Evolutionary conservation across 768 basidiomycete species (phyloP).

Genomic region (Nevesoporus exiguus): DNA sequence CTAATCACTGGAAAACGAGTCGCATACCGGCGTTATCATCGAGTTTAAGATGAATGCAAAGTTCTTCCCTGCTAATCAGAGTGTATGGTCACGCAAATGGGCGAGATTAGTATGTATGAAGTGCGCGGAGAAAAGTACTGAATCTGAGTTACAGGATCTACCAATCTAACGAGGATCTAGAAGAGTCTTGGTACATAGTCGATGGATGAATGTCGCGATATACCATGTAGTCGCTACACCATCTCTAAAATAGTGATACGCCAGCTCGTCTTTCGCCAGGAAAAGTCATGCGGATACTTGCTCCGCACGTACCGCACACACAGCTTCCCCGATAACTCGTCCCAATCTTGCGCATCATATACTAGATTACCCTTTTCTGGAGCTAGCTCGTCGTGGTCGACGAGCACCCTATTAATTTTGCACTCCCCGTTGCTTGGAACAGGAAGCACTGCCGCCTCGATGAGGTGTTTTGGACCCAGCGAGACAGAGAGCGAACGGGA

Average conservation of each 20-base stretch:
- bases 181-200: background rate
- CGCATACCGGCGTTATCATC: too few relatives aligned
- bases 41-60: too few relatives aligned
- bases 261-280: constrained; percentile 24
- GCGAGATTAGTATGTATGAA: too few relatives aligned
- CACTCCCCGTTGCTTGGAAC: constrained; percentile 10
- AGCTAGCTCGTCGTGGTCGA: constrained; percentile 23
- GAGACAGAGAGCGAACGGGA: constrained; percentile 1
- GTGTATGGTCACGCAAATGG: too few relatives aligned
- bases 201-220: too few relatives aligned
- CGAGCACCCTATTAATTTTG: constrained; percentile 18
- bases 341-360: constrained; percentile 32
- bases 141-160: too few relatives aligned
- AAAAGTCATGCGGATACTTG: constrained; percentile 22
- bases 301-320: constrained; percentile 23
- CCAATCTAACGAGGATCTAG: too few relatives aligned
- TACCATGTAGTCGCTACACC: constrained; percentile 10
- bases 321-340: constrained; percentile 29
- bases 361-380: constrained; percentile 8
- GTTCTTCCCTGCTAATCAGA: too few relatives aligned
- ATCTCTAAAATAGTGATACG: constrained; percentile 25
- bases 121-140: too few relatives aligned
- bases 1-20: too few relatives aligned
- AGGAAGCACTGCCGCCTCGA: constrained; percentile 24
- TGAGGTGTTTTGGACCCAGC: constrained; percentile 14